Conservation (phyloP, 257 asterid genomes). For the Nicotiana undulata region DNA sequence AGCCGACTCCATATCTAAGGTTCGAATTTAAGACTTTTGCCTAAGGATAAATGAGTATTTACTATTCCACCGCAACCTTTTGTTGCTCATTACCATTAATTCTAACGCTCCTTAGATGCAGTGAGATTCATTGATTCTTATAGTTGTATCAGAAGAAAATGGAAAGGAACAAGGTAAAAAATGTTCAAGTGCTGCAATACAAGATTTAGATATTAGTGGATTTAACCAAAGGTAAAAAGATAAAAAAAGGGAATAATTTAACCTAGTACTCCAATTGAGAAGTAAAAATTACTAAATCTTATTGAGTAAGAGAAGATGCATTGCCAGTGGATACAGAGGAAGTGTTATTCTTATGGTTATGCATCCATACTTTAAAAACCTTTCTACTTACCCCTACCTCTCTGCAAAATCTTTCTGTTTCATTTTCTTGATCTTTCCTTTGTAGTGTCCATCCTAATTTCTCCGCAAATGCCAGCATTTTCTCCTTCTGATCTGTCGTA, state of each 20-base stretch:
- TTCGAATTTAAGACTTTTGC: accelerated
- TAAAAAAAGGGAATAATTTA: background rate
- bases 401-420: slow-evolving; percentile 57
- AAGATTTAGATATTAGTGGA: background rate
- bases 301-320: slow-evolving; percentile 51
- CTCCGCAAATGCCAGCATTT: slow-evolving; percentile 62
- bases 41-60: too few relatives aligned
- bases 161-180: background rate
- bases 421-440: slow-evolving; percentile 52
- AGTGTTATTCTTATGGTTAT: slow-evolving; percentile 50
- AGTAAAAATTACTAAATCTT: background rate
- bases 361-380: slow-evolving; percentile 86
- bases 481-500: slow-evolving; percentile 58
- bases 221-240: background rate
- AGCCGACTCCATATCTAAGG: too few relatives aligned
- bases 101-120: background rate
- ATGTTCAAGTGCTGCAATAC: background rate
- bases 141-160: background rate
- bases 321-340: slow-evolving; percentile 27
- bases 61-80: too few relatives aligned
- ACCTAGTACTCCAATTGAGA: background rate
- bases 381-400: slow-evolving; percentile 56
- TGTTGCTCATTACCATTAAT: too few relatives aligned
- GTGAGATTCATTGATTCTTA: background rate
- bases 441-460: slow-evolving; percentile 63